Evolutionary conservation across 805 yeast genomes (phyloP), one percentile per base, ranked within the genome.

Genomic region (Zygosaccharomyces siamensis): DNA sequence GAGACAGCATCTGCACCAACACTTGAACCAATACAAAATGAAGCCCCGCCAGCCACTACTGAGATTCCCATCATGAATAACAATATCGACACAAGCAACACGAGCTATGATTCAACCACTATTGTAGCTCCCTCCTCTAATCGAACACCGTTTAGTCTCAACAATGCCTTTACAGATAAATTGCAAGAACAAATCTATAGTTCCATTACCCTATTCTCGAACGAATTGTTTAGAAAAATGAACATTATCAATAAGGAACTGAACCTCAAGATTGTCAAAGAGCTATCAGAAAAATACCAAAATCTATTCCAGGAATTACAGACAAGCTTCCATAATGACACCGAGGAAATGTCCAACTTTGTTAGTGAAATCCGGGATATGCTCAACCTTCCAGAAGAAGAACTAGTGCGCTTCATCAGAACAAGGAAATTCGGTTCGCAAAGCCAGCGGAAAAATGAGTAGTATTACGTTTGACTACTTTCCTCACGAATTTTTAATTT

Each of bases 181-280:
- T 50, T 72, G 21, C 73, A 71, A 47, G 59, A 62, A 16, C 73
- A 71, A 48, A 72, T 72, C 6, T 60, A 49, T 44, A 60, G 58
- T 8, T 70, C 75, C 0, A 64, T 72, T 16, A 49, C 57, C 3
- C 46, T 50, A 3, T 72, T 71, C 51, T 64, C 74, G 0, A 58
- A 62, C n/a, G 70, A 68, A 32, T 51, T 72, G 40, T 57, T 61
- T 0, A 55, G 57, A 16, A 72, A 71, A 51, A 64, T 72, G 35
- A 56, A 59, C 3, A 56, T 72, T 5, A 67, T 72, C 40, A 72
- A 71, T 46, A 58, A 62, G 5, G 74, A 70, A 48, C 53, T 72
- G 48, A 71, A 69, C 46, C 58, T 62, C 37, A 69, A 62, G 45
- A 59, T 71, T 3, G 55, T 67, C 49, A 51, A 47, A 16, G 72